Conservation (phyloP, 352 stramenopile species). For the Aphanomyces cochlioides region DNA sequence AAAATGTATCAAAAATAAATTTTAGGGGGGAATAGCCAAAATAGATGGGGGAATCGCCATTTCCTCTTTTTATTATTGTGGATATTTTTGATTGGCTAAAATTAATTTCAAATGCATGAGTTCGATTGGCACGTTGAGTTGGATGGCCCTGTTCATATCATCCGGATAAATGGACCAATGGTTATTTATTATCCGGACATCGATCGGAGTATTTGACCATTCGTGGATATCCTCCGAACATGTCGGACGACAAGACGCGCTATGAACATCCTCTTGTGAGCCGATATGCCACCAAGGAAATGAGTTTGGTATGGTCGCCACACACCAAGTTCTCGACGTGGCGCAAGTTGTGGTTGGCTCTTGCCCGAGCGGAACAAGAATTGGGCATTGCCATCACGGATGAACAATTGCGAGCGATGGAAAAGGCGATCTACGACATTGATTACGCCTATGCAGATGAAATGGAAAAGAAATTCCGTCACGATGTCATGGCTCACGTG, state of each 20-base stretch:
- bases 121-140: background rate
- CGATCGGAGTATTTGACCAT: background rate
- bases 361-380: conserved; percentile 96
- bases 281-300: conserved; percentile 98
- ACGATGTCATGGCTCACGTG: conserved; percentile 99
- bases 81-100: no score
- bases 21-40: no score
- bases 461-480: conserved; percentile 98
- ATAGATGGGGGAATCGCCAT: no score
- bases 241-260: conserved; percentile 37
- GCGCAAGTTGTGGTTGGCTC: conserved; percentile 96
- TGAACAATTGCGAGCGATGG: conserved; percentile 97
- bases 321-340: conserved; percentile 99
- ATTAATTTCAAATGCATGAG: no score
- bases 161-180: conserved; percentile 1
- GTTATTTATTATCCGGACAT: background rate
- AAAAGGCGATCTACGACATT: conserved; percentile 93
- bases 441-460: conserved; percentile 96
- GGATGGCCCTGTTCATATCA: background rate
- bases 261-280: conserved; percentile 88
- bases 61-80: no score
- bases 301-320: conserved; percentile 98
- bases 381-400: conserved; percentile 96
- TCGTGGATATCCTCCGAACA: background rate
- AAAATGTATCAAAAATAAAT: no score